Percentiles rank a stretch among this genome's conserved stretches.
Evolutionary conservation across 2,329 filamentous ascomycete species (phyloP).

Genomic region (Fusarium nodosum): DNA sequence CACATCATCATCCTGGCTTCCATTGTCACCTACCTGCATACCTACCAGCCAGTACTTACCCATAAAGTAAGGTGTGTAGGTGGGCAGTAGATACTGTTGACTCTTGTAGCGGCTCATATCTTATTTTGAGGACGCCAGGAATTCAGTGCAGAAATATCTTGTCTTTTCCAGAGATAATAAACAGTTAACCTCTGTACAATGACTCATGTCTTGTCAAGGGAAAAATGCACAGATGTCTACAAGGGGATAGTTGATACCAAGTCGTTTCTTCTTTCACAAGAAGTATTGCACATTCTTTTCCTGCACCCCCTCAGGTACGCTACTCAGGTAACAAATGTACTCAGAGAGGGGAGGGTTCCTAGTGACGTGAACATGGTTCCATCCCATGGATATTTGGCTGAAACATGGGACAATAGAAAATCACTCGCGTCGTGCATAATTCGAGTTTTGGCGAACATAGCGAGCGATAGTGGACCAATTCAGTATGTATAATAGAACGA

Average conservation of each 20-base stretch:
- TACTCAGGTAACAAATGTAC: not conserved
- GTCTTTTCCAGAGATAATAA: not conserved
- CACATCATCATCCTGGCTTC: not conserved
- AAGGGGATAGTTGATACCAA: not conserved
- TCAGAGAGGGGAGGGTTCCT: slow-evolving; percentile 6
- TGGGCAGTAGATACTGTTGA: not conserved
- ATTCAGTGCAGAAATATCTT: not conserved
- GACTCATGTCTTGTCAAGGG: not conserved
- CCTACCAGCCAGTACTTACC: not conserved
- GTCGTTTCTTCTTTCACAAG: not conserved
- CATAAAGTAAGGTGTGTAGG: not conserved
- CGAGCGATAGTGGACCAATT: slow-evolving; percentile 6
- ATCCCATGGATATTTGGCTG: slow-evolving; percentile 14
- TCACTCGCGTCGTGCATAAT: slow-evolving; percentile 23
- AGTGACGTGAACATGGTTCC: slow-evolving; percentile 15
- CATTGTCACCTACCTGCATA: not conserved
- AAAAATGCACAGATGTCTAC: not conserved
- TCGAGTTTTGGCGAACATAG: slow-evolving; percentile 31
- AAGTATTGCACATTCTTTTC: not conserved
- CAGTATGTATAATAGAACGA: not conserved
- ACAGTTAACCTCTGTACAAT: not conserved
- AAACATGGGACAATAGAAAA: slow-evolving; percentile 31
- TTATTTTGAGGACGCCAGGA: not conserved
- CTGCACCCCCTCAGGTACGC: not conserved
- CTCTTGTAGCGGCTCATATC: not conserved